Evolutionary conservation across 352 stramenopile species (phyloP).

Genomic region (Globisporangium emineosum): DNA sequence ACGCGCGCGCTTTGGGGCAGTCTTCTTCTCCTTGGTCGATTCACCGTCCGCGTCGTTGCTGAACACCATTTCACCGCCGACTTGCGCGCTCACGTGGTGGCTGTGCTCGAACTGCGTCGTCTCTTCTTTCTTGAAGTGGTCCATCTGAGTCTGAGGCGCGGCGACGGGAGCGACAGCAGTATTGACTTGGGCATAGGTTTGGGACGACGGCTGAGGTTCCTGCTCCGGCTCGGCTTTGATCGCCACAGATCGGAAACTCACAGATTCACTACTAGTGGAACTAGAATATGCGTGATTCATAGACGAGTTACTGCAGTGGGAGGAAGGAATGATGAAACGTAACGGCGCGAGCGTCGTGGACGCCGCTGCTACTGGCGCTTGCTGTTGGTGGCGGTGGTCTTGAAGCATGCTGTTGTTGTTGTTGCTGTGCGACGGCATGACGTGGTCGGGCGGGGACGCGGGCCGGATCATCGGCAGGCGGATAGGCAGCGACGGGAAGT

Average conservation of each 20-base stretch:
- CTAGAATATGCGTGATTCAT: constrained; percentile 22
- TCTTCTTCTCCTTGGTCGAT: constrained; percentile 42
- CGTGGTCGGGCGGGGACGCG: constrained; percentile 5
- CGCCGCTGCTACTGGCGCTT: constrained; percentile 21
- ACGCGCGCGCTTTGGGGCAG: constrained; percentile 43
- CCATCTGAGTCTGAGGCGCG: background rate
- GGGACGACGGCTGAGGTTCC: constrained; percentile 8
- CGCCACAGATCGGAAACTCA: constrained; percentile 18
- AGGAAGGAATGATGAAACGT: constrained; percentile 76
- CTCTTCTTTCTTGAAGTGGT: background rate
- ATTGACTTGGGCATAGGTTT: constrained; percentile 17
- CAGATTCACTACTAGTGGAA: constrained; percentile 15
- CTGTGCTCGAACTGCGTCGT: background rate
- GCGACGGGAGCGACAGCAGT: background rate
- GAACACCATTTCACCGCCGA: background rate
- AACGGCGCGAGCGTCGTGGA: constrained; percentile 52
- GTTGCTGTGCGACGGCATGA: background rate
- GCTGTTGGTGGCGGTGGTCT: constrained; percentile 10
- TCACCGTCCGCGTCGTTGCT: constrained; percentile 11
- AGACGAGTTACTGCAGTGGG: constrained; percentile 31
- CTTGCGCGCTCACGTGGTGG: background rate
- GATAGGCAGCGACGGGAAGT: constrained; percentile 49
- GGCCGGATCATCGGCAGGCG: constrained; percentile 32
- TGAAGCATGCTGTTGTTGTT: background rate
- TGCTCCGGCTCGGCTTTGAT: constrained; percentile 14